Conservation (phyloP, 2,329 filamentous ascomycete genomes). For the Alternaria postmessia region DNA sequence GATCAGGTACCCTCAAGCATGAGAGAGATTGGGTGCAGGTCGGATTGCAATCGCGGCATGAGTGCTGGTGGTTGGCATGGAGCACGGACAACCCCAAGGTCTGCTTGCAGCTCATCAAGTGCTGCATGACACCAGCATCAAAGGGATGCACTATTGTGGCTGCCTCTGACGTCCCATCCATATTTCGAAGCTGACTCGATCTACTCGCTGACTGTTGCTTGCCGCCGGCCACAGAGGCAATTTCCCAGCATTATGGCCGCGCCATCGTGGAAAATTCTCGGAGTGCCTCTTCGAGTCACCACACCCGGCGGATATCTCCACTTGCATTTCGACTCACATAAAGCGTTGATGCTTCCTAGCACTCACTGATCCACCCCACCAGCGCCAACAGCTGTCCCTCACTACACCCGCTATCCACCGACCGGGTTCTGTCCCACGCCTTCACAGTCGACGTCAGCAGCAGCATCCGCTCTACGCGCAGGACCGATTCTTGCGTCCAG, state of each 20-base stretch:
- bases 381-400: slow-evolving; percentile 5
- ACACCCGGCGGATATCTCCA: slow-evolving; percentile 37
- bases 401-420: slow-evolving; percentile 6
- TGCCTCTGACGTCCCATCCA: slow-evolving; percentile 17
- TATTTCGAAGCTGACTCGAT: slow-evolving; percentile 15
- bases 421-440: slow-evolving; percentile 13
- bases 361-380: slow-evolving; percentile 11
- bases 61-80: slow-evolving; percentile 1
- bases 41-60: neutral
- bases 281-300: slow-evolving; percentile 39
- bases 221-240: slow-evolving; percentile 26
- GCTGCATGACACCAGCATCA: slow-evolving; percentile 28
- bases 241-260: slow-evolving; percentile 27
- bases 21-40: slow-evolving; percentile 1
- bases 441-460: slow-evolving; percentile 14
- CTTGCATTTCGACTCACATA: slow-evolving; percentile 35
- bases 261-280: slow-evolving; percentile 33
- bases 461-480: slow-evolving; percentile 40
- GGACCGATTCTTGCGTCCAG: slow-evolving; percentile 26
- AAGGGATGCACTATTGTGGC: slow-evolving; percentile 17
- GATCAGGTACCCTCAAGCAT: slow-evolving; percentile 11
- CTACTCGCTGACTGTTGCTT: slow-evolving; percentile 19
- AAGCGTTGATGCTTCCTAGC: slow-evolving; percentile 26
- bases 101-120: slow-evolving; percentile 12
- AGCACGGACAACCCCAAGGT: slow-evolving; percentile 23